phyloP scores from a whole-genome alignment of 257 asterid genomes.

The Anisodus tanguticus region DNA sequence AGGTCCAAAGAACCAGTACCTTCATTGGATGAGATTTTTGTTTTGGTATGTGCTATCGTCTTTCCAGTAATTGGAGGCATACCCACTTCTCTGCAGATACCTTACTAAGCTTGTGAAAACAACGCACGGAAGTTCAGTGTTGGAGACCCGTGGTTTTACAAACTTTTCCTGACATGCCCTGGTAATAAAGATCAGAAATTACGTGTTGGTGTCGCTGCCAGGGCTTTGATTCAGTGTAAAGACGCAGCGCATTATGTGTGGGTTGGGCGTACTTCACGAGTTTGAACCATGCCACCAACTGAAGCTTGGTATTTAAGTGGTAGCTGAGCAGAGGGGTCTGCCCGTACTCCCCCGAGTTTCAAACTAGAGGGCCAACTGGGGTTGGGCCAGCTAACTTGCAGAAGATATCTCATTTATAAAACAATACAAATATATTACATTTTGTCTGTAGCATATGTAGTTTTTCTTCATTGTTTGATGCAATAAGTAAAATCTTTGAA shows the following conservation, averaged over 20 bases:
- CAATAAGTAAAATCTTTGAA: background rate
- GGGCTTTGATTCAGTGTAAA: conserved; percentile 1
- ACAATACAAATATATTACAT: background rate
- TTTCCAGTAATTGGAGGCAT: background rate
- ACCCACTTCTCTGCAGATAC: background rate
- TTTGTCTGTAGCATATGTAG: conserved; percentile 18
- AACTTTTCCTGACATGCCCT: background rate
- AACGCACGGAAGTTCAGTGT: background rate
- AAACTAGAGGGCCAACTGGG: conserved; percentile 1
- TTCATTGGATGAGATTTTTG: conserved; percentile 20
- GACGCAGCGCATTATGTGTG: background rate
- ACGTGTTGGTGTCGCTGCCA: background rate
- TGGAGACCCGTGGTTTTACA: conserved; percentile 2
- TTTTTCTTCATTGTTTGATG: conserved; percentile 5
- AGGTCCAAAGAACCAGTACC: conserved; percentile 10
- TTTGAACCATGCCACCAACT: background rate
- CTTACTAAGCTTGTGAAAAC: background rate
- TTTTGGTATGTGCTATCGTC: conserved; percentile 15
- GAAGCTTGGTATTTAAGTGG: conserved; percentile 15
- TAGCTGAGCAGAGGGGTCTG: background rate
- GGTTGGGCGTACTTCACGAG: background rate
- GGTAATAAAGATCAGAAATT: background rate
- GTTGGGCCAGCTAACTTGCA: background rate
- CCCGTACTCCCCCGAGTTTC: background rate
- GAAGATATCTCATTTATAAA: background rate